Percentiles rank a stretch among this genome's conserved stretches.
Conservation (phyloP, 2,329 filamentous ascomycete species). For the Xylaria sp. region DNA sequence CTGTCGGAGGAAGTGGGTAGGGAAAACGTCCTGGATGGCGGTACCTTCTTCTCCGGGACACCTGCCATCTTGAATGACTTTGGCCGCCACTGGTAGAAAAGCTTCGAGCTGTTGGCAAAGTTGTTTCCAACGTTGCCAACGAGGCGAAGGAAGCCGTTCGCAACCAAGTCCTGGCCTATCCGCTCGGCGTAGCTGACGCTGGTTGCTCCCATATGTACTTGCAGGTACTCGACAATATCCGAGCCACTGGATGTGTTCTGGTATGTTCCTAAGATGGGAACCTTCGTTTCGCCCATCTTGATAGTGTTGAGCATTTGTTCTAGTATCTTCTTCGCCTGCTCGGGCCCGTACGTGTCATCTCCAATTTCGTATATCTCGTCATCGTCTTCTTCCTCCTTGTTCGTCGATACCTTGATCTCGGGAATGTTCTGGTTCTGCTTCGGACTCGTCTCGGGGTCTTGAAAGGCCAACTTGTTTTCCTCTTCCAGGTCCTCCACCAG, state of each 20-base stretch:
- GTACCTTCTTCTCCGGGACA: conserved; percentile 82
- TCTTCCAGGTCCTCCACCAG: conserved; percentile 95
- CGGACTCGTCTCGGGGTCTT: conserved; percentile 77
- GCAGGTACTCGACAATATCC: conserved; percentile 94
- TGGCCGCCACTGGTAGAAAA: conserved; percentile 97
- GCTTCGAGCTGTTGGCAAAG: conserved; percentile 95
- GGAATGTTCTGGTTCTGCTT: conserved; percentile 62
- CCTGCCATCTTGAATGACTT: conserved; percentile 88
- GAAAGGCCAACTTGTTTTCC: conserved; percentile 97
- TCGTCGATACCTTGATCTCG: conserved; percentile 84
- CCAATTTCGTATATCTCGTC: conserved; percentile 86
- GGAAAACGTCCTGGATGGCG: conserved; percentile 74
- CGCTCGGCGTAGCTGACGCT: conserved; percentile 90
- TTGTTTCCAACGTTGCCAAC: conserved; percentile 93
- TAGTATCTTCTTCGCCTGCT: conserved; percentile 90
- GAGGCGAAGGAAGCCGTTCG: conserved; percentile 82
- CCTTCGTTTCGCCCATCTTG: conserved; percentile 87
- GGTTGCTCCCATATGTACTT: conserved; percentile 80
- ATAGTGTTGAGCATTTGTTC: conserved; percentile 84
- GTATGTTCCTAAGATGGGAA: conserved; percentile 93
- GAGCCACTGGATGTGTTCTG: conserved; percentile 88
- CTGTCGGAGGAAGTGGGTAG: conserved; percentile 63
- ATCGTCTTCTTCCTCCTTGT: conserved; percentile 69
- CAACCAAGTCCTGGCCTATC: conserved; percentile 90
- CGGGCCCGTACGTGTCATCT: conserved; percentile 80